Evolutionary conservation across 2,329 filamentous ascomycete species (phyloP), one percentile per base, ranked within the genome.

Genomic region (Alternaria rosae): DNA sequence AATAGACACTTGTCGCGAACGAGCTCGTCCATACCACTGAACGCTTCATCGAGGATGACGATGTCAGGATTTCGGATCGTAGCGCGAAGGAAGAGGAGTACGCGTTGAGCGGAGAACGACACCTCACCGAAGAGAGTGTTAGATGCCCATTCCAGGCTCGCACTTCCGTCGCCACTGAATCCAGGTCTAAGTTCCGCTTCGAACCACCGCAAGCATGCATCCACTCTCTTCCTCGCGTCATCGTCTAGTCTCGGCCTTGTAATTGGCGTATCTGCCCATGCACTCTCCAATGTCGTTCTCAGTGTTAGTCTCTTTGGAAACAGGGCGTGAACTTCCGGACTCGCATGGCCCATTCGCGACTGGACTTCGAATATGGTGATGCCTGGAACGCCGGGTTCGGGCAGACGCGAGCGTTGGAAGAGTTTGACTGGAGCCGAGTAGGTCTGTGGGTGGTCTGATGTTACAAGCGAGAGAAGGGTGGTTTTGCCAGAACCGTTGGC

Each of bases 401-500:
- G 93, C 0, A 97, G 84, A 20, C 95, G 88, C 57, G 90, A 91
- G 21, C 89, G 88, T 1, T 93, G 93, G 76, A 99, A 98, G 13
- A 97, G 85, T 69, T 88, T 90, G 63, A 99, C 90, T 0, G 94
- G 94, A 23, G 94, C 87, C 0, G 92, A 92, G 78, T 98, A 99
- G 0, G 94, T 89, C 78, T 98, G 94, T 0, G 95, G 95, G 72
- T 99, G 95, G 74, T 99, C 95, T 1, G 94, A 98, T 62, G 92
- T 96, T 61, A 99, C 91, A 6, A 99, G 85, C 6, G 93, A 95
- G 26, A 98, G 87, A 41, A 99, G 86, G 0, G 95, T 99, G 0
- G 95, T 99, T 82, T 99, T 99, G 17, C 95, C 95, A 1, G 93
- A 97, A 12, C 91, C 95, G 71, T 99, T 98, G 30, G 94, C 91